Evolutionary conservation across 2,329 filamentous ascomycete species (phyloP), one percentile per base, ranked within the genome.

Genomic region (Alternaria burnsii): DNA sequence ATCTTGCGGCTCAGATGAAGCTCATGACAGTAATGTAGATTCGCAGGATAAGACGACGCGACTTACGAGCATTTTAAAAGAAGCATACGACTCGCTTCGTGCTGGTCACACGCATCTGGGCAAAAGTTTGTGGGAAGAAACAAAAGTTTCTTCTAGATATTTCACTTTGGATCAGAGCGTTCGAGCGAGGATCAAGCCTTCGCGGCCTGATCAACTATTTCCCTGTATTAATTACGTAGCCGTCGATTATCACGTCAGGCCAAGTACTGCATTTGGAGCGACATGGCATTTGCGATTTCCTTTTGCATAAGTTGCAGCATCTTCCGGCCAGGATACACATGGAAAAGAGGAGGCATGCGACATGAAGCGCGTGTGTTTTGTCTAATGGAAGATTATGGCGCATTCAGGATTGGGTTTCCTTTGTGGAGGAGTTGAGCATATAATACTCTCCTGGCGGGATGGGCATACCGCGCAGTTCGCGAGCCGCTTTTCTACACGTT

Each of bases 1-100:
- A 78, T 57, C 60, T 76, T 60, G 66, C 73, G 52, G 66, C 71
- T 58, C 75, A 78, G 55, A 78, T 78, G 75, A 78, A 78, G 71
- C 69, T 78, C 72, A 78, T 79, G 77, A 79, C 76, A 56, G 75
- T 79, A 63, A 78, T 77, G 74, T 79, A 75, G 66, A 72, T 55
- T 54, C 59, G 58, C 58, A 61, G 63, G 61, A 62, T 67, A 71
- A 61, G 61, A 69, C 62, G 62, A 60, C 53, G 46, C 61, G 60
- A 63, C 48, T 42, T 48, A 59, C 56, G 56, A 59, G 51, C 44
- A 55, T 55, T 28, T 38, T 55, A 26, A 50, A 50, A 32, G 34
- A 55, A 22, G 38, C 38, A 50, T 44, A 51, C 24, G 44, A 58
- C 50, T 47, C 50, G 50, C 26, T 61, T 50, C 47, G 55, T 56